Evolutionary conservation across 495 filamentous ascomycete genomes (phyloP).

Genomic region (Stereocaulon alpinum): DNA sequence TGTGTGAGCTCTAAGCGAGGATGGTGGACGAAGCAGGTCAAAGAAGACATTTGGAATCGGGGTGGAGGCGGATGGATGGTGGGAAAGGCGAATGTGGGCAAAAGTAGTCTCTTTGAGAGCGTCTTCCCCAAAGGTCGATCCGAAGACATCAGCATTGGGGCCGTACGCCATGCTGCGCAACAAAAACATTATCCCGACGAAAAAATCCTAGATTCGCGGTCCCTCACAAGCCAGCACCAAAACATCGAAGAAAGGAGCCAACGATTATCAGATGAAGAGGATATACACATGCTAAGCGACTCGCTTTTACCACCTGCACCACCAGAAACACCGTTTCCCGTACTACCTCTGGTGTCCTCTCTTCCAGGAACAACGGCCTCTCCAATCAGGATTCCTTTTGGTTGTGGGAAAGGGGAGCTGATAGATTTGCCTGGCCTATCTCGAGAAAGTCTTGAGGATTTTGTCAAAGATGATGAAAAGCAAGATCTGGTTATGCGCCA

Average conservation of each 20-base stretch:
- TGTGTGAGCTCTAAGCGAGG: slow-evolving; percentile 72
- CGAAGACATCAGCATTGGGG: slow-evolving; percentile 6
- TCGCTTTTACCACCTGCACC: slow-evolving; percentile 65
- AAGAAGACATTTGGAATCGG: slow-evolving; percentile 68
- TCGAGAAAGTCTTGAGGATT: slow-evolving; percentile 56
- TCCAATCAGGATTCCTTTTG: slow-evolving; percentile 83
- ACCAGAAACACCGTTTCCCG: slow-evolving; percentile 60
- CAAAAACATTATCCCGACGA: background rate
- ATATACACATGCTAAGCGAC: background rate
- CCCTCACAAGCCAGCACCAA: background rate
- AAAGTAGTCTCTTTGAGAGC: slow-evolving; percentile 77
- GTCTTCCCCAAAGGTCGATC: slow-evolving; percentile 71
- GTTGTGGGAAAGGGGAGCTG: slow-evolving; percentile 75
- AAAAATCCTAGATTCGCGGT: background rate
- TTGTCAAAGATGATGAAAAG: slow-evolving; percentile 54
- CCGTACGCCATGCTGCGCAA: slow-evolving; percentile 10
- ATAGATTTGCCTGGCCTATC: slow-evolving; percentile 86
- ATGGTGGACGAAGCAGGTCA: slow-evolving; percentile 84
- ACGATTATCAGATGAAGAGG: background rate
- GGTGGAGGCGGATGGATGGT: slow-evolving; percentile 93
- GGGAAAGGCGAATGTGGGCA: slow-evolving; percentile 95
- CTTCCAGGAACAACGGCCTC: slow-evolving; percentile 90
- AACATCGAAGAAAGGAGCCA: background rate
- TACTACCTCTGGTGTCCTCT: slow-evolving; percentile 72
- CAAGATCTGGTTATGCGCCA: slow-evolving; percentile 63